These are phyloP conservation scores for Dianthus caryophyllus DNA, from an alignment of 148 eudicot genomes.

Conservation along the genomic window DNA sequence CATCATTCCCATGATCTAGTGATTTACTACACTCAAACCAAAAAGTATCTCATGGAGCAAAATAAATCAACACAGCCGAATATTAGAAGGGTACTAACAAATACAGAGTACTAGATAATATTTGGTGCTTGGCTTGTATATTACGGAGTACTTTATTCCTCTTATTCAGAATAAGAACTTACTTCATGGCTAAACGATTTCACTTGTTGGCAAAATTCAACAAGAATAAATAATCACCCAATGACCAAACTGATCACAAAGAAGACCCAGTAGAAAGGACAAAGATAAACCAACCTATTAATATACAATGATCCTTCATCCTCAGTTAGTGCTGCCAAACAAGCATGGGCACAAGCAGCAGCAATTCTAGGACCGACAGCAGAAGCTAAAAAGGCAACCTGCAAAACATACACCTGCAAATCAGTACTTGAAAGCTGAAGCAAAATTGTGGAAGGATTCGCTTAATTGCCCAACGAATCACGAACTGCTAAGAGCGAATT, in stretches of 20 bases:
- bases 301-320: constrained; percentile 38
- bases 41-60: background rate
- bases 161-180: background rate
- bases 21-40: background rate
- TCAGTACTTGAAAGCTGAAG: constrained; percentile 20
- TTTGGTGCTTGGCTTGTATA: too few species aligned
- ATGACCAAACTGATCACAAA: constrained; percentile 4
- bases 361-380: constrained; percentile 95
- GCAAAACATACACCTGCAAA: constrained; percentile 20
- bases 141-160: too few species aligned
- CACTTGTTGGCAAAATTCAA: background rate
- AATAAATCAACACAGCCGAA: background rate
- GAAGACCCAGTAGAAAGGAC: background rate
- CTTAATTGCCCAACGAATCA: too few species aligned
- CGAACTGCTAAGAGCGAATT: too few species aligned
- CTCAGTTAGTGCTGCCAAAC: constrained; percentile 67
- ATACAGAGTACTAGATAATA: too few species aligned
- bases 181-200: background rate
- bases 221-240: background rate
- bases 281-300: constrained; percentile 38
- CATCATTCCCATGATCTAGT: background rate
- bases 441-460: background rate
- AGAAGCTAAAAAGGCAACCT: constrained; percentile 97
- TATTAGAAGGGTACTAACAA: too few species aligned
- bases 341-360: constrained; percentile 97